These are phyloP conservation scores for Urostyla sp. DNA, from an alignment of 73 alveolate species.

Conservation along the genomic window DNA sequence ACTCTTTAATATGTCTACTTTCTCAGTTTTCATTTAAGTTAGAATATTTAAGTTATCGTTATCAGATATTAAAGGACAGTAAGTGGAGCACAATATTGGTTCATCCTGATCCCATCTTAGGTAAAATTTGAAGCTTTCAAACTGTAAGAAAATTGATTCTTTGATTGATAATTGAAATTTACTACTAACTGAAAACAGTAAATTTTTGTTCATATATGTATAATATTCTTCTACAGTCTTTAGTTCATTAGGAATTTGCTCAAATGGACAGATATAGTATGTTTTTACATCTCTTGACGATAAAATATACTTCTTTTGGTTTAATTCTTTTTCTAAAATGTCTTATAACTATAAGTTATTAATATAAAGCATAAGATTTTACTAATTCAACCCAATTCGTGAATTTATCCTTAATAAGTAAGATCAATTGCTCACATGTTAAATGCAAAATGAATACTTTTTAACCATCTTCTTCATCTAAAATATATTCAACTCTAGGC, in stretches of 20 bases:
- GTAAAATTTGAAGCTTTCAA: conserved; percentile 18
- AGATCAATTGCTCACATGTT: conserved; percentile 12
- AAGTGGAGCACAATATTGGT: conserved; percentile 1
- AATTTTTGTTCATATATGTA: no score
- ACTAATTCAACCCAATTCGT: conserved; percentile 21
- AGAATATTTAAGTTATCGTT: neutral
- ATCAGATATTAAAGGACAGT: neutral
- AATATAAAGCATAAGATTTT: neutral
- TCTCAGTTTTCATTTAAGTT: neutral
- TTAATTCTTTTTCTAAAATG: conserved; percentile 15
- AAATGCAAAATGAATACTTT: neutral
- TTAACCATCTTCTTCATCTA: conserved; percentile 13
- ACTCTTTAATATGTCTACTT: conserved; percentile 17
- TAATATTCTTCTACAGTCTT: no score
- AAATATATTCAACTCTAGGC: neutral
- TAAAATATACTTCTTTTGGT: neutral
- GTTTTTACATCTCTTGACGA: neutral
- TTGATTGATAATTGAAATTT: neutral
- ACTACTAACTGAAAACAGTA: no score
- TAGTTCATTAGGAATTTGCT: no score
- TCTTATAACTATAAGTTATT: neutral
- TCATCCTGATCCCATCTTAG: conserved; percentile 50
- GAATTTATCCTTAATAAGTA: conserved; percentile 35
- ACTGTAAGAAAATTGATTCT: neutral
- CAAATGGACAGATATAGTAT: no score